These are phyloP conservation scores for Macrocybe gigantea DNA, from an alignment of 768 basidiomycete genomes.

Conservation along the genomic window DNA sequence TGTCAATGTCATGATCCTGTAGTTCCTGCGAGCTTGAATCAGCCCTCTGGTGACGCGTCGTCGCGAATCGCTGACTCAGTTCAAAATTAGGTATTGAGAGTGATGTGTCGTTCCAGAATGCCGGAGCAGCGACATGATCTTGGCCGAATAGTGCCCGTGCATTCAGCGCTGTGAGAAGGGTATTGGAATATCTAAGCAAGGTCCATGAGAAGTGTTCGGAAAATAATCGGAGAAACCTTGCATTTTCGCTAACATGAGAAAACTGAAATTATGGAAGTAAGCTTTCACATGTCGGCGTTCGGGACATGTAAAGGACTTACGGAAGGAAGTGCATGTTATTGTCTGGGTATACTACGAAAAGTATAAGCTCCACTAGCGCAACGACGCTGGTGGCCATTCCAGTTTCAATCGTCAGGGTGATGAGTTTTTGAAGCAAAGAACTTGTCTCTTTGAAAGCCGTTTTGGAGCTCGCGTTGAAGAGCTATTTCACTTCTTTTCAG, in stretches of 20 bases:
- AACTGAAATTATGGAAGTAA: background rate
- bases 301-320: constrained; percentile 1
- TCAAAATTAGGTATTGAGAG: background rate
- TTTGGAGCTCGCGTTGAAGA: constrained; percentile 1
- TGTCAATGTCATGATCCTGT: too few relatives aligned
- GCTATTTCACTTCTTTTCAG: background rate
- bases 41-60: too few relatives aligned
- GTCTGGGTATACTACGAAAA: constrained; percentile 5
- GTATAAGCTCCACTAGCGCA: constrained; percentile 1
- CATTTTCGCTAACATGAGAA: constrained; percentile 7
- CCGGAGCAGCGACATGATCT: background rate
- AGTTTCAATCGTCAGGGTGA: constrained; percentile 6
- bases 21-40: too few relatives aligned
- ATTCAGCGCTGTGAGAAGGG: constrained; percentile 6
- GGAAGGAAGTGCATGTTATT: constrained; percentile 8
- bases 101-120: background rate
- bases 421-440: constrained; percentile 3
- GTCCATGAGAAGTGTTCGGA: background rate
- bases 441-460: background rate
- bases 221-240: background rate
- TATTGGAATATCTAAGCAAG: constrained; percentile 6
- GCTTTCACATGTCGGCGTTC: background rate
- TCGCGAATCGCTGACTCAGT: too few relatives aligned
- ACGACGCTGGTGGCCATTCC: constrained; percentile 3
- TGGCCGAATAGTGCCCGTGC: constrained; percentile 4